phyloP scores from a whole-genome alignment of 2,329 filamentous ascomycete species.

The Cladosporium velox region DNA sequence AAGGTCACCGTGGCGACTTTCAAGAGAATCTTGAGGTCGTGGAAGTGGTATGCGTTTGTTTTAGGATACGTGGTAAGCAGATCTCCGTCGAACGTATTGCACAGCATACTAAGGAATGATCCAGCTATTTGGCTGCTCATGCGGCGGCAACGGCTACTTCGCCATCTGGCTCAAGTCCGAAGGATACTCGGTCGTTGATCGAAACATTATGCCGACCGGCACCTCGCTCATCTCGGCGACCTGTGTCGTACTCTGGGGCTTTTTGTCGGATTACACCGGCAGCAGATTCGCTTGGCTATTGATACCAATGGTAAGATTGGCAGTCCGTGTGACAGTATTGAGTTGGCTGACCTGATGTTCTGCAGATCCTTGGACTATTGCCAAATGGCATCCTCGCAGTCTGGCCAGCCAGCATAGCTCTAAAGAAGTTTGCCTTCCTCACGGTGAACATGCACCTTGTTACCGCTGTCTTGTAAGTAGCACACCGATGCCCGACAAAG shows the following conservation, averaged over 20 bases:
- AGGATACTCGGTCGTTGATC: slow-evolving; percentile 54
- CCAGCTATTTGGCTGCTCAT: background rate
- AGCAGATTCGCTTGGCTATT: slow-evolving; percentile 20
- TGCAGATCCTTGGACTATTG: slow-evolving; percentile 8
- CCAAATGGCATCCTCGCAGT: slow-evolving; percentile 20
- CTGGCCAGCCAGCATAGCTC: slow-evolving; percentile 14
- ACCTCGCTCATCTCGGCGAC: background rate
- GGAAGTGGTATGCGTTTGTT: slow-evolving; percentile 7
- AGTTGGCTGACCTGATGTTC: background rate
- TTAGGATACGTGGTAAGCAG: slow-evolving; percentile 1
- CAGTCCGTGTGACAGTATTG: background rate
- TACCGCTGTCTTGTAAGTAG: slow-evolving; percentile 19
- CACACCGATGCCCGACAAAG: background rate
- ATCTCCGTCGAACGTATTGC: too few relatives aligned
- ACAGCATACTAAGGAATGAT: too few relatives aligned
- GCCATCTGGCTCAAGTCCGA: slow-evolving; percentile 48
- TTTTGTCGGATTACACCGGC: slow-evolving; percentile 21
- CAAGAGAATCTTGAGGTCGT: background rate
- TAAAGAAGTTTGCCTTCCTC: slow-evolving; percentile 19
- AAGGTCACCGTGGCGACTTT: slow-evolving; percentile 2
- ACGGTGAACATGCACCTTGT: slow-evolving; percentile 18
- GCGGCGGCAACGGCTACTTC: slow-evolving; percentile 41
- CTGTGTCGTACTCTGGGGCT: slow-evolving; percentile 21
- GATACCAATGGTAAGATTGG: slow-evolving; percentile 1
- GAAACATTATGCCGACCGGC: slow-evolving; percentile 56